Percentiles rank a stretch among this genome's conserved stretches.
phyloP scores from a whole-genome alignment of 768 basidiomycete species.

The Porpolomopsis calyptriformis region DNA sequence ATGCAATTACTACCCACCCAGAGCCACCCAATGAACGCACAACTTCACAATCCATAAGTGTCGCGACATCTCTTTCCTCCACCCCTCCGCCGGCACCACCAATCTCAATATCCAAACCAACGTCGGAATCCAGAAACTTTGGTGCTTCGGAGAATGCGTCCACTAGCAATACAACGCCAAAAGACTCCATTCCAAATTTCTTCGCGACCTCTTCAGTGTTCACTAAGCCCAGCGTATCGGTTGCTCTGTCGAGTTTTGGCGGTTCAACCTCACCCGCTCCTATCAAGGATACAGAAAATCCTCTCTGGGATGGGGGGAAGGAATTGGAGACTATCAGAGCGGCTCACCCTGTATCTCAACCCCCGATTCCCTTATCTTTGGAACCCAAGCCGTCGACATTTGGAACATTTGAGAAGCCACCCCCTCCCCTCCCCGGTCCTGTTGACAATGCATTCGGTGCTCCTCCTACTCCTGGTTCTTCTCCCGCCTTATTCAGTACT shows the following conservation, averaged over 20 bases:
- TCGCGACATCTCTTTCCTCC: neutral
- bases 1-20: neutral
- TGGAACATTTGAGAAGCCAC: neutral
- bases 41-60: neutral
- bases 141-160: neutral
- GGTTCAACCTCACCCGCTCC: slow-evolving; percentile 14
- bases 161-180: slow-evolving; percentile 6
- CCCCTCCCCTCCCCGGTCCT: neutral
- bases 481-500: slow-evolving; percentile 3
- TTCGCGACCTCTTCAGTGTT: slow-evolving; percentile 45
- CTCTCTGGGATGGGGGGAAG: slow-evolving; percentile 34
- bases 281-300: slow-evolving; percentile 31
- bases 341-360: neutral
- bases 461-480: slow-evolving; percentile 8
- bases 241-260: slow-evolving; percentile 7
- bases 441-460: neutral
- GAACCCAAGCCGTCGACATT: neutral
- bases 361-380: neutral
- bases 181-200: slow-evolving; percentile 46
- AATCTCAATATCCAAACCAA: neutral
- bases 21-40: neutral
- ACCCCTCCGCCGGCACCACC: neutral
- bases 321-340: slow-evolving; percentile 2
- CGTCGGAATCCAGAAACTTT: neutral
- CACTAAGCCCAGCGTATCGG: slow-evolving; percentile 23